Conservation (phyloP, 805 yeast species). For the Yamadazyma ubonensis region DNA sequence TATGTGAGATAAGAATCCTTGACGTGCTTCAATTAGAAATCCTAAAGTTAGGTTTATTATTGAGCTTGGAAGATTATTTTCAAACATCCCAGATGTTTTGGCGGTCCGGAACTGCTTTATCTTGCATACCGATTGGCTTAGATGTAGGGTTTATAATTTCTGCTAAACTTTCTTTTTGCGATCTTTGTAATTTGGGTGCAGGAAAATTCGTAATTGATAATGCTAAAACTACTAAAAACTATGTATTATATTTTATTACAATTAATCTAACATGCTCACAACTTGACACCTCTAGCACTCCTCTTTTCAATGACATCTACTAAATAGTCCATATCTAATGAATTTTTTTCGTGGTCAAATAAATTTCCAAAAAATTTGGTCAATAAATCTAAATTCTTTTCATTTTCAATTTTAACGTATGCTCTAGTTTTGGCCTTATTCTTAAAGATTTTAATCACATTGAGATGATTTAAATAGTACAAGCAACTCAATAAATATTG, state of each 20-base stretch:
- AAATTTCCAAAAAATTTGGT: constrained; percentile 20
- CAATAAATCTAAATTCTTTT: constrained; percentile 27
- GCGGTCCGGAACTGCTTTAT: no score
- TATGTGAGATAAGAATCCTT: no score
- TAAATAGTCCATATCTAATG: constrained; percentile 26
- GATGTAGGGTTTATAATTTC: no score
- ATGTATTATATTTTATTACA: neutral
- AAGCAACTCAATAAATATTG: constrained; percentile 41
- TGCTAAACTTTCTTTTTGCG: no score
- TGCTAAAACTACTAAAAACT: neutral
- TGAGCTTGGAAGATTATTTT: no score
- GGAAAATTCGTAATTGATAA: neutral
- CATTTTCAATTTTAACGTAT: constrained; percentile 31
- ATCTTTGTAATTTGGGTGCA: no score
- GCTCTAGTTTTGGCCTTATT: constrained; percentile 43
- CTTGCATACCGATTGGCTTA: no score
- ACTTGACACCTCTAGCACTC: constrained; percentile 20
- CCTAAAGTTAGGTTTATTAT: no score
- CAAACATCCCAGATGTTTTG: no score
- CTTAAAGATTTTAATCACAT: constrained; percentile 36
- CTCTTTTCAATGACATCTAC: constrained; percentile 36
- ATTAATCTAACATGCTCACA: constrained; percentile 9
- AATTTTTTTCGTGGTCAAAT: constrained; percentile 16
- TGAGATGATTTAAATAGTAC: constrained; percentile 36
- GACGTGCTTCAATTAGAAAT: no score